Percentiles rank a stretch among this genome's conserved stretches.
phyloP scores from a whole-genome alignment of 2,329 filamentous ascomycete species.

The Colletotrichum sp. region DNA sequence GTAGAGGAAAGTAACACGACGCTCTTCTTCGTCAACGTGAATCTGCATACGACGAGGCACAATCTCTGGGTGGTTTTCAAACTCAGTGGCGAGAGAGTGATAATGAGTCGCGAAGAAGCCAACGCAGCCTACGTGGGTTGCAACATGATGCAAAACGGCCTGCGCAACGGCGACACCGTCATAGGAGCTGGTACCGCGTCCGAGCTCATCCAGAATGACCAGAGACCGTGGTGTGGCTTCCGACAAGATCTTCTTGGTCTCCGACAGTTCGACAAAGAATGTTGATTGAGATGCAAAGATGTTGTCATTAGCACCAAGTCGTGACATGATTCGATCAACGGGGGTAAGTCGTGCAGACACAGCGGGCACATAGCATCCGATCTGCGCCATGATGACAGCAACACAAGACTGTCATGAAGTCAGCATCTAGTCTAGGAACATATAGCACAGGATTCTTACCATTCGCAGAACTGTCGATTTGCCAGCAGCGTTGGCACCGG shows the following conservation, averaged over 20 bases:
- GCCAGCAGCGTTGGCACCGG: conserved; percentile 94
- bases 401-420: conserved; percentile 73
- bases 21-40: conserved; percentile 82
- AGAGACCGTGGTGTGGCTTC: conserved; percentile 94
- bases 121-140: conserved; percentile 88
- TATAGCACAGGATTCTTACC: conserved; percentile 55
- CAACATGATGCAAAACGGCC: conserved; percentile 94
- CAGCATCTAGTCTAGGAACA: conserved; percentile 20
- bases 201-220: conserved; percentile 95
- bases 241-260: conserved; percentile 96
- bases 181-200: conserved; percentile 92
- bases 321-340: conserved; percentile 97
- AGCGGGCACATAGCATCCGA: conserved; percentile 91
- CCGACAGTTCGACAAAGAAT: conserved; percentile 96
- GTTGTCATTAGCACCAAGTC: conserved; percentile 96
- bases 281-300: conserved; percentile 98
- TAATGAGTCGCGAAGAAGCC: conserved; percentile 99
- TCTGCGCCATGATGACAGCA: conserved; percentile 96
- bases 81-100: conserved; percentile 91
- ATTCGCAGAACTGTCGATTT: conserved; percentile 97
- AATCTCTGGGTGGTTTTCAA: conserved; percentile 88
- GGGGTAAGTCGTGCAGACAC: conserved; percentile 84
- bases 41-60: conserved; percentile 90
- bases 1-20: conserved; percentile 96
- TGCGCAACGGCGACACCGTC: conserved; percentile 97